A percentile compares a stretch with the other conserved stretches of the same genome.
These are phyloP conservation scores for Senna siamea DNA, from an alignment of 306 rosid genomes.

Conservation along the genomic window DNA sequence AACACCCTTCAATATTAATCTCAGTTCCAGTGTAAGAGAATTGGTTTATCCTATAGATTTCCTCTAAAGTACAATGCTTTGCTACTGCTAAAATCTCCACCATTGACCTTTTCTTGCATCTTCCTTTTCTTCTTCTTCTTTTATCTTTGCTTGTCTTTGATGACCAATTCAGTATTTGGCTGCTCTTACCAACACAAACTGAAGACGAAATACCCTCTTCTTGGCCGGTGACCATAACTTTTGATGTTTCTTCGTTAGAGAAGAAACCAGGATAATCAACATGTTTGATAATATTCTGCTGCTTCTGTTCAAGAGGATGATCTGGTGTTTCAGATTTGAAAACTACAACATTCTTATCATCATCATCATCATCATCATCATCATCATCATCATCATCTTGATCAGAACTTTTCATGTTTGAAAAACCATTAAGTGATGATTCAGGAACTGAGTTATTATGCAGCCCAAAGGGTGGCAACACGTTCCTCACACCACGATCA, in stretches of 20 bases:
- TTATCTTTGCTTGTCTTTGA: slow-evolving; percentile 36
- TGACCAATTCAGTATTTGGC: slow-evolving; percentile 7
- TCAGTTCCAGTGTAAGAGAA: too few relatives aligned
- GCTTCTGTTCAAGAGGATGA: slow-evolving; percentile 22
- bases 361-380: slow-evolving; percentile 17
- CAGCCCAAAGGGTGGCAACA: slow-evolving; percentile 55
- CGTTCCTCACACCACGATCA: slow-evolving; percentile 50
- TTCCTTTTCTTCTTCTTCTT: slow-evolving; percentile 43
- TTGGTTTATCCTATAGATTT: slow-evolving; percentile 44
- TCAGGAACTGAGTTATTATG: slow-evolving; percentile 25
- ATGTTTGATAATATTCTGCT: slow-evolving; percentile 12
- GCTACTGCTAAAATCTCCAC: slow-evolving; percentile 57
- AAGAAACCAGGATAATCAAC: slow-evolving; percentile 32
- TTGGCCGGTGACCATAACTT: slow-evolving; percentile 34
- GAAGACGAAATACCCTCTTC: slow-evolving; percentile 38
- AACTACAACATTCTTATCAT: slow-evolving; percentile 30
- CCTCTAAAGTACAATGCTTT: slow-evolving; percentile 48
- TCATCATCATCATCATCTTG: slow-evolving; percentile 12
- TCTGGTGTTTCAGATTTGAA: slow-evolving; percentile 21
- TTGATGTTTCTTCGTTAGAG: slow-evolving; percentile 38
- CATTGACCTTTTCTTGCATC: slow-evolving; percentile 57
- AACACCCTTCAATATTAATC: too few relatives aligned
- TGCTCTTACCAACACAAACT: slow-evolving; percentile 1
- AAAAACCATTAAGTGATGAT: slow-evolving; percentile 39
- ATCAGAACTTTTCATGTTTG: slow-evolving; percentile 25